Evolutionary conservation across 805 yeast genomes (phyloP), one percentile per base, ranked within the genome.

Genomic region (Saccharomycopsis capsularis): DNA sequence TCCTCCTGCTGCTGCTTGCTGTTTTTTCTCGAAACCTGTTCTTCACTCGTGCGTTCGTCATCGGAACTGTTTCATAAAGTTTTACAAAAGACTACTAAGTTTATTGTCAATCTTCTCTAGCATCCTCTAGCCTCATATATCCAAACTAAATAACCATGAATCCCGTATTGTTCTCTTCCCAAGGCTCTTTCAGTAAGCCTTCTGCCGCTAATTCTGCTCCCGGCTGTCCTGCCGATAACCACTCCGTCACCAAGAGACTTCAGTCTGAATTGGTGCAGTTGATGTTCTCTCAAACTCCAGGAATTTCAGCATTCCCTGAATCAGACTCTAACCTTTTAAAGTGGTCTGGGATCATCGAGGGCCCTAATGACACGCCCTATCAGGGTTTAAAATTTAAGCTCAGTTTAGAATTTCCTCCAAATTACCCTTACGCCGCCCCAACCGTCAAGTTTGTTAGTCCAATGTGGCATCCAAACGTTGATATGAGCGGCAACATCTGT

Each of bases 401-500:
- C 42, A 60, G 71, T 29, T 61, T 79, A 55, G 62, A 61, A 40
- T 79, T 79, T 58, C 79, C 82, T 9, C 63, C 65, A 37, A 70
- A 72, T 57, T 80, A 79, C 59, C 85, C 85, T 0, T 77, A 72
- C 58, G 60, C 68, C 2, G 79, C 85, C 3, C 85, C 85, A 23
- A 63, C 63, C 25, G 73, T 80, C 58, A 69, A 64, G 55, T 80
- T 80, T 58, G 70, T 69, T 29, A 72, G 79, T 39, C 82, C 83
- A 16, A 73, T 78, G 73, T 76, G 78, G 72, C 85, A 79, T 58
- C 85, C 85, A 24, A 79, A 80, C 58, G 77, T 79, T 52, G 82
- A 78, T 56, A 73, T 75, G 69, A 66, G 73, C 47, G 85, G 85
- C n/a, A 73, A 77, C 53, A 81, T 80, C 51, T 80, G 85, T 55